These are phyloP conservation scores for Candida silvatica DNA, from an alignment of 805 yeast species.

Conservation along the genomic window DNA sequence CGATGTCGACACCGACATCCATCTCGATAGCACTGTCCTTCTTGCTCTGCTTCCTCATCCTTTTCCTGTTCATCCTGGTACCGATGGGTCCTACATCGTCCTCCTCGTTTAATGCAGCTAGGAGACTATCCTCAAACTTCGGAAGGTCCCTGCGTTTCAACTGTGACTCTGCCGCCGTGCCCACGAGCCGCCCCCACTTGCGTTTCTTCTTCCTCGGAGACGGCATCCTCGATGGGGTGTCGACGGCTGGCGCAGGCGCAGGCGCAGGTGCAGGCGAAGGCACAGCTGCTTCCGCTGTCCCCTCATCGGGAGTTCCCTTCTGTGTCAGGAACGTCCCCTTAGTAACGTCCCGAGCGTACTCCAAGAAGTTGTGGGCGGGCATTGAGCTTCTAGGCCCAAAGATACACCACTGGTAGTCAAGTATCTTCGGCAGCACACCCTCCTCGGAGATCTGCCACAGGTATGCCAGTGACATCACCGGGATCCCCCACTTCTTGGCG, in stretches of 20 bases:
- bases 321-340: conserved; percentile 15
- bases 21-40: no score
- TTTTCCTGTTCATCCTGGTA: neutral
- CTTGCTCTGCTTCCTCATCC: no score
- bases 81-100: neutral
- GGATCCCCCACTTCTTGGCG: conserved; percentile 48
- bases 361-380: conserved; percentile 15
- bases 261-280: neutral
- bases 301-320: neutral
- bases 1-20: no score
- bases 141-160: conserved; percentile 8
- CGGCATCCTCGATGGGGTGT: conserved; percentile 32
- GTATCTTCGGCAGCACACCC: conserved; percentile 30
- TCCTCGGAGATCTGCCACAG: conserved; percentile 41
- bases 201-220: conserved; percentile 43
- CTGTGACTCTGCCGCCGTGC: conserved; percentile 31
- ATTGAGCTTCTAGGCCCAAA: conserved; percentile 28
- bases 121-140: neutral
- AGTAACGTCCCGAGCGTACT: conserved; percentile 13
- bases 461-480: conserved; percentile 47
- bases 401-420: conserved; percentile 46
- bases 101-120: neutral
- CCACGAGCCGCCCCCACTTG: conserved; percentile 40
- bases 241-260: conserved; percentile 6
- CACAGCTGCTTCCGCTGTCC: neutral